phyloP scores from a whole-genome alignment of 306 rosid genomes.

The Cucurbita moschata region DNA sequence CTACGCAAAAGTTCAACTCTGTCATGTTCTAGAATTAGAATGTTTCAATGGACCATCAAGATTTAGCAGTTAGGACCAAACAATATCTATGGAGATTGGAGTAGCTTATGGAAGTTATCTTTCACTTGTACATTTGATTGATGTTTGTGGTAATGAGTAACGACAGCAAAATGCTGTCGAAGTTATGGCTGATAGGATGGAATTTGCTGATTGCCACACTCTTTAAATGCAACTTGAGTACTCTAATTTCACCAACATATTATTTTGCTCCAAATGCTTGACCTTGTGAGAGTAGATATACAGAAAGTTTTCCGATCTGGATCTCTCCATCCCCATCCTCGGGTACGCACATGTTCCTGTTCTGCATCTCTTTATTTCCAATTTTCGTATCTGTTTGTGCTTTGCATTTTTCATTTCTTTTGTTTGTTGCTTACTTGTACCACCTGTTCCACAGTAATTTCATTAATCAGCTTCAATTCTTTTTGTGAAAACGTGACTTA shows the following conservation, averaged over 20 bases:
- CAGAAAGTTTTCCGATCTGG: slow-evolving; percentile 84
- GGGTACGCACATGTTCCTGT: slow-evolving; percentile 53
- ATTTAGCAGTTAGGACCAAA: background rate
- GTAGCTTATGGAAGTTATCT: background rate
- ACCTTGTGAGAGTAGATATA: slow-evolving; percentile 48
- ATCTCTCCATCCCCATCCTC: slow-evolving; percentile 70
- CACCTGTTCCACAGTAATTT: background rate
- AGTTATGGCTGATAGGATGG: background rate
- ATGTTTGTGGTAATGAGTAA: background rate
- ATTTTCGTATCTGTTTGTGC: background rate
- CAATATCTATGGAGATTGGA: background rate
- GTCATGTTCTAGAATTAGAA: background rate
- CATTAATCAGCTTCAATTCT: background rate
- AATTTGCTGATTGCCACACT: background rate
- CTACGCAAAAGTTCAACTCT: background rate
- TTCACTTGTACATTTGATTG: background rate
- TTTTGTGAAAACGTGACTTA: background rate
- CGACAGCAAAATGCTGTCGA: background rate
- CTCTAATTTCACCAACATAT: background rate
- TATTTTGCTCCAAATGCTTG: slow-evolving; percentile 8
- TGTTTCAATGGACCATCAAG: background rate
- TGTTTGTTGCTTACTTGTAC: background rate
- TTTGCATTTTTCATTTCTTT: background rate
- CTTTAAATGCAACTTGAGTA: background rate
- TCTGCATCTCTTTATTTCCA: slow-evolving; percentile 42